These are phyloP conservation scores for Phytophthora hybrid DNA, from an alignment of 352 stramenopile species.

Conservation along the genomic window DNA sequence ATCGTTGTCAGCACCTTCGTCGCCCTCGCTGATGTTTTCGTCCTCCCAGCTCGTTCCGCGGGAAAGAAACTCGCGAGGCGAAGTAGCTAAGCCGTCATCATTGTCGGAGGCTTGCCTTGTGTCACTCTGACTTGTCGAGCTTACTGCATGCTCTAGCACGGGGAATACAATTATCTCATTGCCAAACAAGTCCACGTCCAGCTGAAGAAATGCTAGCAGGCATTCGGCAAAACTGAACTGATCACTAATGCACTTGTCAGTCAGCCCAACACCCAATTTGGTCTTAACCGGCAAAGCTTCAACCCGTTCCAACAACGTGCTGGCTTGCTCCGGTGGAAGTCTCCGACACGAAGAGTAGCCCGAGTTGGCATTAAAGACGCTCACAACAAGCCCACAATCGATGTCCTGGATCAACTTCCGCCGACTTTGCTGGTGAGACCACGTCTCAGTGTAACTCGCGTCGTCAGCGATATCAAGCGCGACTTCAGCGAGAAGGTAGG, in stretches of 20 bases:
- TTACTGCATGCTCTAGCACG: constrained; percentile 36
- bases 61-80: constrained; percentile 12
- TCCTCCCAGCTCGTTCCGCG: constrained; percentile 22
- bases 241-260: constrained; percentile 9
- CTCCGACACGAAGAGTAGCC: constrained; percentile 31
- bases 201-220: constrained; percentile 48
- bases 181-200: constrained; percentile 68
- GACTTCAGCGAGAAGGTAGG: constrained; percentile 58
- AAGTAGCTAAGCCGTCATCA: neutral
- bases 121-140: neutral
- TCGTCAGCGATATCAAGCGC: constrained; percentile 24
- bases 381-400: constrained; percentile 40
- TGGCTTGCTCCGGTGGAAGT: constrained; percentile 32
- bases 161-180: constrained; percentile 67
- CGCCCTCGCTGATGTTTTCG: constrained; percentile 25
- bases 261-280: neutral
- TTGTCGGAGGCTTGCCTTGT: constrained; percentile 6
- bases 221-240: constrained; percentile 45
- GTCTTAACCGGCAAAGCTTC: neutral
- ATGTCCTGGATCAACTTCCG: constrained; percentile 29
- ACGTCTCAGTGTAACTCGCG: neutral
- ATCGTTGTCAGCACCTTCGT: constrained; percentile 18
- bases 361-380: constrained; percentile 57
- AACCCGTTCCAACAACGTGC: constrained; percentile 18
- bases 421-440: constrained; percentile 11